A percentile compares a stretch with the other conserved stretches of the same genome.
Evolutionary conservation across 768 basidiomycete genomes (phyloP).

Genomic region (Infundibulicybe gibba): DNA sequence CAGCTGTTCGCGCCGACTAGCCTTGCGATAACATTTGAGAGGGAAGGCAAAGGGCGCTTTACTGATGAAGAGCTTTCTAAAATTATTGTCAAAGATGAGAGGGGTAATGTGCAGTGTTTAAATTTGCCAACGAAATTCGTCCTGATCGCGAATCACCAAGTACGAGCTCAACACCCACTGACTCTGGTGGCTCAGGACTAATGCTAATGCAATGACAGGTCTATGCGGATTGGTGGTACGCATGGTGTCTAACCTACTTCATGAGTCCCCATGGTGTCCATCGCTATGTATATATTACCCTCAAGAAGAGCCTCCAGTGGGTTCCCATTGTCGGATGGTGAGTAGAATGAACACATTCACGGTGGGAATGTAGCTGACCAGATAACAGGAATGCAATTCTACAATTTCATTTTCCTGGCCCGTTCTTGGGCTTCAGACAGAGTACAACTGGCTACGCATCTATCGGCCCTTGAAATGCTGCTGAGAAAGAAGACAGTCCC

Average conservation of each 20-base stretch:
- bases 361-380: constrained; percentile 2
- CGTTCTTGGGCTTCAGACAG: constrained; percentile 90
- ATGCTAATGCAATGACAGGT: constrained; percentile 35
- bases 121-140: constrained; percentile 78
- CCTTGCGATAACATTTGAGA: constrained; percentile 71
- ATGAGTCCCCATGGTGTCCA: constrained; percentile 57
- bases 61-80: constrained; percentile 53
- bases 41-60: constrained; percentile 60
- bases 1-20: constrained; percentile 81
- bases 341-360: constrained; percentile 16
- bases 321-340: constrained; percentile 88
- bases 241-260: constrained; percentile 81
- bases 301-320: constrained; percentile 87
- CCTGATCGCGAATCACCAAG: constrained; percentile 92
- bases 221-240: constrained; percentile 86
- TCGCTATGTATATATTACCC: constrained; percentile 79
- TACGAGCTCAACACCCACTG: constrained; percentile 23
- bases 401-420: constrained; percentile 88
- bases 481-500: constrained; percentile 66
- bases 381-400: constrained; percentile 85
- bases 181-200: background rate
- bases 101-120: constrained; percentile 56
- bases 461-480: constrained; percentile 64
- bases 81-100: constrained; percentile 51
- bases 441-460: constrained; percentile 55